Base-by-base conservation (phyloP, 495 filamentous ascomycete genomes). In the Staphylotrichum longicolle region DNA sequence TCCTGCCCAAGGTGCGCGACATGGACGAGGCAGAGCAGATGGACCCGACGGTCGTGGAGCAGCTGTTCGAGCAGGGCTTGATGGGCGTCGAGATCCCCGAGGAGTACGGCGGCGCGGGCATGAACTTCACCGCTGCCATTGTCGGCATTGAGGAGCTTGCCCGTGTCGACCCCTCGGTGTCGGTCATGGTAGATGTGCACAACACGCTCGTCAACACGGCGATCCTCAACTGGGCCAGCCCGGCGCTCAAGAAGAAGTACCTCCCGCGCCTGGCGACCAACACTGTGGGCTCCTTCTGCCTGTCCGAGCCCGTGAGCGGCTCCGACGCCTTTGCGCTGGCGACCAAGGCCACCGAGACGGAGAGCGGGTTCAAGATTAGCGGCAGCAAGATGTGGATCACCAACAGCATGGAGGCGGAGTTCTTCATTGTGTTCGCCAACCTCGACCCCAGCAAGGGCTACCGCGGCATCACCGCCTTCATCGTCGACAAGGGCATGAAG, bases 351-450 rank as follows among this genome's bases (percentile, higher is more conserved):
- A 88, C 85, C 33, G 82, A 87, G 41, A 82, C 82, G n/a, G 78
- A 76, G 20, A 84, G 86, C 63, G 90, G 92, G 15, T 98, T 90
- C 76, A 88, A 83, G 74, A 87, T 99, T 72, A 89, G 85, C 57
- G 94, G 94, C 53, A 85, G 83, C 71, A 99, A 99, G 82, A 98
- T 97, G 93, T 99, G 94, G 94, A 99, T 99, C 75, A 97, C 94
- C 61, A 99, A 98, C 78, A 85, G 88, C 54, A 87, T 91, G 78
- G 95, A 99, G 78, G 86, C 93, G 4, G 88, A 86, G 47, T 88
- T 98, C 77, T 99, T 96, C 80, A 93, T 99, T 70, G 94, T 98
- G 35, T 99, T 99, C 68, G 94, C 94, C 71, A 98, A 96, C 76
- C 77, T 98, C 5, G 85, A 96, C 70, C 91, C 88, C 4, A 86